phyloP scores from a whole-genome alignment of 1,139 yeast genomes.

The Magnusiomyces magnusii region DNA sequence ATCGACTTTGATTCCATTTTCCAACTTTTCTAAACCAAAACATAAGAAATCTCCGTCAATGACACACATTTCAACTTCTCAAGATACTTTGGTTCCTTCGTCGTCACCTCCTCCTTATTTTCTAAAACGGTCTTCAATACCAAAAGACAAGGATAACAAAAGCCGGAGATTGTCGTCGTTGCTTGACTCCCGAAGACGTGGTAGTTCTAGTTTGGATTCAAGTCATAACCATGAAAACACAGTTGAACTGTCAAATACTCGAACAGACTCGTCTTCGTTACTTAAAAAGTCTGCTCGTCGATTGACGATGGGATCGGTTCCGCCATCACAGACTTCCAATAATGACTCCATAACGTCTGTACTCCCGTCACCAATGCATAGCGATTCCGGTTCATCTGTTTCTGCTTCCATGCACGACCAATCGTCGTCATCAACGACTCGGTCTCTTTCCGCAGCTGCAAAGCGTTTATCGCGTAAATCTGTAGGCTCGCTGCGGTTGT shows the following conservation, averaged over 20 bases:
- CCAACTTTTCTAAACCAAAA: background rate
- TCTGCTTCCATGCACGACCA: background rate
- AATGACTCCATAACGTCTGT: background rate
- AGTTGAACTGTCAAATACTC: background rate
- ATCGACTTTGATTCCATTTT: background rate
- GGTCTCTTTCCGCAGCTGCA: background rate
- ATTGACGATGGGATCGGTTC: background rate
- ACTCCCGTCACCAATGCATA: background rate
- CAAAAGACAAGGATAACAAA: background rate
- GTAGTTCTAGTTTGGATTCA: background rate
- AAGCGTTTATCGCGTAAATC: background rate
- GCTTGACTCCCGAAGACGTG: background rate
- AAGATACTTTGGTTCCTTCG: background rate
- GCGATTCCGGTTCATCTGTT: background rate
- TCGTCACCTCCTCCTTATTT: background rate
- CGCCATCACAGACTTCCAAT: background rate
- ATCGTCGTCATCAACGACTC: background rate
- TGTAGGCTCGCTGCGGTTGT: background rate
- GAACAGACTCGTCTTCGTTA: background rate
- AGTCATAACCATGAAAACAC: background rate
- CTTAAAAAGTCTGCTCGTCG: background rate
- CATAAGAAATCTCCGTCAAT: background rate
- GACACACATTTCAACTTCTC: background rate
- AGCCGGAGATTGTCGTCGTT: background rate
- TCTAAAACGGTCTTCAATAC: background rate